Evolutionary conservation across 2,329 filamentous ascomycete genomes (phyloP).

Genomic region (Mycosphaerelloides madeirae): DNA sequence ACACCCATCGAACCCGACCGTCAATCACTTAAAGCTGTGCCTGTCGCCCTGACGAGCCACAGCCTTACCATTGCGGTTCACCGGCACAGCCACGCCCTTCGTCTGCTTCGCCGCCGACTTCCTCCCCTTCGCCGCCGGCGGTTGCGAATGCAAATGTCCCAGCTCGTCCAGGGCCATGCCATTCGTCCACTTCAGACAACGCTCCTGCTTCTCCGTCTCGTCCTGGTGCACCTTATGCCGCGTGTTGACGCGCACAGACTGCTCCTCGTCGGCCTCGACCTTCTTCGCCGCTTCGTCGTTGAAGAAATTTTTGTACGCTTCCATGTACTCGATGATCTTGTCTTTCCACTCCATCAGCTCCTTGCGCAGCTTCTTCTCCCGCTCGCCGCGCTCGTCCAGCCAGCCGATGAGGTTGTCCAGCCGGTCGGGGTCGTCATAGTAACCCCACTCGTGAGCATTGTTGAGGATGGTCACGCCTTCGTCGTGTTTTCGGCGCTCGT

Average conservation of each 20-base stretch:
- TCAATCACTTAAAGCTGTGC: constrained; percentile 34
- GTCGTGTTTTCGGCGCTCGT: constrained; percentile 77
- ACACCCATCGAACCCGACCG: too few relatives aligned
- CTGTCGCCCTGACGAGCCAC: constrained; percentile 49
- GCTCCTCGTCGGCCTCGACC: constrained; percentile 44
- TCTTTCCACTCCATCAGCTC: constrained; percentile 72
- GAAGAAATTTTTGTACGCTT: constrained; percentile 36
- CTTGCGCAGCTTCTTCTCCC: constrained; percentile 82
- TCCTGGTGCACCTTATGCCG: constrained; percentile 58
- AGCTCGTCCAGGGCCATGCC: constrained; percentile 48
- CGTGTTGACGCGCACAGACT: constrained; percentile 54
- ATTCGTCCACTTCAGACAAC: constrained; percentile 64
- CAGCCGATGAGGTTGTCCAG: constrained; percentile 77
- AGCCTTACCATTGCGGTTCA: constrained; percentile 47
- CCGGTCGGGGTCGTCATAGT: constrained; percentile 73
- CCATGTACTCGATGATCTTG: constrained; percentile 69
- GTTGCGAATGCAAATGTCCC: constrained; percentile 29
- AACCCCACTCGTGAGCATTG: constrained; percentile 81
- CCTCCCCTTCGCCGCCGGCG: constrained; percentile 30
- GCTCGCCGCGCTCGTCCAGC: constrained; percentile 80
- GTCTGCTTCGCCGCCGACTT: constrained; percentile 29
- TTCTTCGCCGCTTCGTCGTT: constrained; percentile 49
- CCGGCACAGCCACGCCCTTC: constrained; percentile 35
- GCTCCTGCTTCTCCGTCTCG: constrained; percentile 49
- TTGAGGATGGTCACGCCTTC: constrained; percentile 77